phyloP scores from a whole-genome alignment of 2,329 filamentous ascomycete species.

The Akanthomyces dipterigenus region DNA sequence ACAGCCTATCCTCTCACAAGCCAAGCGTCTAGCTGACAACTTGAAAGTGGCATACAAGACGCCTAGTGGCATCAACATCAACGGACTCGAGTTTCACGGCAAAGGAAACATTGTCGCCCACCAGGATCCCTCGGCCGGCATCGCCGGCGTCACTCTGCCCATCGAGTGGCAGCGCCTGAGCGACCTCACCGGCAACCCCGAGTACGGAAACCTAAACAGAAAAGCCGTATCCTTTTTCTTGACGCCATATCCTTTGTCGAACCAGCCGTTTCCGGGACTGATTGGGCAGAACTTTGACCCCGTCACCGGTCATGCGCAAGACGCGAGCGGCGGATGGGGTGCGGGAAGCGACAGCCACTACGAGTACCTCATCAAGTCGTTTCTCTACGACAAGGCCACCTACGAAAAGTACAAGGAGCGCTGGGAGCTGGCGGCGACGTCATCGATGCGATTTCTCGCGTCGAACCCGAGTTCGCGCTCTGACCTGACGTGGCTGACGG shows the following conservation, averaged over 20 bases:
- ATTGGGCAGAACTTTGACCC: conserved; percentile 60
- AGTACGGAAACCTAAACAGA: conserved; percentile 58
- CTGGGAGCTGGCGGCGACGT: conserved; percentile 66
- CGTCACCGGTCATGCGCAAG: conserved; percentile 54
- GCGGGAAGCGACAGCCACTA: conserved; percentile 73
- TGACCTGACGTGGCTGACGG: conserved; percentile 62
- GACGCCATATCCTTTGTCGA: conserved; percentile 48
- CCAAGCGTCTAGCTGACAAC: conserved; percentile 58
- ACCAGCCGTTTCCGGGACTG: conserved; percentile 67
- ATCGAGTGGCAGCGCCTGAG: conserved; percentile 74
- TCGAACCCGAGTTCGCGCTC: conserved; percentile 58
- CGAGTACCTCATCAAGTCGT: conserved; percentile 85
- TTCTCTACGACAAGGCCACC: conserved; percentile 59
- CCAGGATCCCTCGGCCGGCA: background rate
- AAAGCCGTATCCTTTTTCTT: conserved; percentile 63
- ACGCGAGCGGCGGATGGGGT: conserved; percentile 63
- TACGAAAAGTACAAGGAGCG: conserved; percentile 60
- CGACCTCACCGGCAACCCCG: conserved; percentile 59
- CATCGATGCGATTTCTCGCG: conserved; percentile 59
- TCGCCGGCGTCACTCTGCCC: conserved; percentile 60
- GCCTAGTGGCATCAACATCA: conserved; percentile 62
- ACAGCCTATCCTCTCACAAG: conserved; percentile 44
- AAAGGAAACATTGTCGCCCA: background rate
- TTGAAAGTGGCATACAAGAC: conserved; percentile 71
- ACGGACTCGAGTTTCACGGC: conserved; percentile 39